Percentiles rank a stretch among this genome's conserved stretches.
phyloP scores from a whole-genome alignment of 139 green algal species.

The Desmodesmus armatus region DNA sequence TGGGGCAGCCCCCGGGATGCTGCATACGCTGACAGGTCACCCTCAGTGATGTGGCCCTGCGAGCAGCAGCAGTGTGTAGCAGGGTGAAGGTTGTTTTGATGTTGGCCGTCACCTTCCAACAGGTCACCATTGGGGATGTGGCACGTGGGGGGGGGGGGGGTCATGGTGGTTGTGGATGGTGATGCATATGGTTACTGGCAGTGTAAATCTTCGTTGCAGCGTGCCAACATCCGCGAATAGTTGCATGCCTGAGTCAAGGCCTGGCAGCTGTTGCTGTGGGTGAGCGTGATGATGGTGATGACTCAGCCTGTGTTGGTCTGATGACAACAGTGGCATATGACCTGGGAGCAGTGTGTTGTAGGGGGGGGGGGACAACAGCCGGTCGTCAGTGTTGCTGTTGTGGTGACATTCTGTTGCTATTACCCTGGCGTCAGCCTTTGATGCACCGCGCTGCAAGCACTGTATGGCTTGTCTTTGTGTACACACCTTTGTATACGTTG shows the following conservation, averaged over 20 bases:
- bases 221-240: too few relatives aligned
- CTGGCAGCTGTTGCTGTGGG: too few relatives aligned
- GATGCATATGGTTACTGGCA: too few relatives aligned
- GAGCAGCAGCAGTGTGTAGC: neutral
- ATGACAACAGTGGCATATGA: too few relatives aligned
- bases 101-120: neutral
- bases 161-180: neutral
- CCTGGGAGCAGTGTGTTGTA: too few relatives aligned
- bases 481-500: neutral
- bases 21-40: conserved; percentile 43
- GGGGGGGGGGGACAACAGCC: too few relatives aligned
- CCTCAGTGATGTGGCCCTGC: conserved; percentile 43
- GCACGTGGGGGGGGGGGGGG: neutral
- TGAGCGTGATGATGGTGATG: too few relatives aligned
- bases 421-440: neutral
- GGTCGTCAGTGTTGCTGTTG: neutral
- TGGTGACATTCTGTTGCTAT: neutral
- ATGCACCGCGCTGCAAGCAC: neutral
- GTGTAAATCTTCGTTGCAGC: too few relatives aligned
- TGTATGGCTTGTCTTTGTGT: too few relatives aligned
- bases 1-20: conserved; percentile 31
- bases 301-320: too few relatives aligned
- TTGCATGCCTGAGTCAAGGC: too few relatives aligned
- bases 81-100: neutral
- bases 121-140: neutral